A percentile compares a stretch with the other conserved stretches of the same genome.
Evolutionary conservation across 176 grass and related monocot genomes (phyloP).

Genomic region (Thalia dealbata): DNA sequence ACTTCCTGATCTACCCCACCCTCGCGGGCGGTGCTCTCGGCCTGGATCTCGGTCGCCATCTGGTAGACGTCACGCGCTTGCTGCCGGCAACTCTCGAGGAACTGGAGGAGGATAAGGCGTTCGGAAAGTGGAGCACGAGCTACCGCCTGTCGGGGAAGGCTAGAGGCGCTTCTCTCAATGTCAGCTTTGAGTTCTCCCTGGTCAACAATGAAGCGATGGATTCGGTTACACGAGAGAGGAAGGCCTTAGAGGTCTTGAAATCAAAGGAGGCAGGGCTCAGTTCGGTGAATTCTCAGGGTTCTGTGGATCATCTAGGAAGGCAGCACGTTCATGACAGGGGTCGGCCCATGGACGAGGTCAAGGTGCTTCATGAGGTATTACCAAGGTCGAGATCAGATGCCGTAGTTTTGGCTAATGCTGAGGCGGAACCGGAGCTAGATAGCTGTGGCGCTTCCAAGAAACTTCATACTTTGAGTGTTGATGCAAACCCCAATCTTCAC

Average conservation of each 20-base stretch:
- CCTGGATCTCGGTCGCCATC: constrained; percentile 62
- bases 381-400: constrained; percentile 42
- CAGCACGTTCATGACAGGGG: constrained; percentile 32
- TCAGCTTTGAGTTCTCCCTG: constrained; percentile 60
- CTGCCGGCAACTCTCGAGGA: constrained; percentile 63
- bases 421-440: constrained; percentile 1
- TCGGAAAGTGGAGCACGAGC: constrained; percentile 86
- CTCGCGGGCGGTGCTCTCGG: constrained; percentile 29
- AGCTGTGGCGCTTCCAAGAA: neutral
- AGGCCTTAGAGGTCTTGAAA: constrained; percentile 26
- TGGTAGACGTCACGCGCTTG: constrained; percentile 64
- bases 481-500: neutral
- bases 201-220: constrained; percentile 7
- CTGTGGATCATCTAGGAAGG: constrained; percentile 15
- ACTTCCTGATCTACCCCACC: constrained; percentile 44
- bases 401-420: neutral
- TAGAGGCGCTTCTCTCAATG: constrained; percentile 66
- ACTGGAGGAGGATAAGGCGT: constrained; percentile 63
- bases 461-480: neutral
- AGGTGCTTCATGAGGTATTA: constrained; percentile 71
- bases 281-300: constrained; percentile 27
- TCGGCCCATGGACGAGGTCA: constrained; percentile 44
- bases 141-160: constrained; percentile 72
- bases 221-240: constrained; percentile 16
- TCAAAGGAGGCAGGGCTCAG: constrained; percentile 12